phyloP scores from a whole-genome alignment of 192 early-diverging fungal genomes.

The Spinellus fusiger region DNA sequence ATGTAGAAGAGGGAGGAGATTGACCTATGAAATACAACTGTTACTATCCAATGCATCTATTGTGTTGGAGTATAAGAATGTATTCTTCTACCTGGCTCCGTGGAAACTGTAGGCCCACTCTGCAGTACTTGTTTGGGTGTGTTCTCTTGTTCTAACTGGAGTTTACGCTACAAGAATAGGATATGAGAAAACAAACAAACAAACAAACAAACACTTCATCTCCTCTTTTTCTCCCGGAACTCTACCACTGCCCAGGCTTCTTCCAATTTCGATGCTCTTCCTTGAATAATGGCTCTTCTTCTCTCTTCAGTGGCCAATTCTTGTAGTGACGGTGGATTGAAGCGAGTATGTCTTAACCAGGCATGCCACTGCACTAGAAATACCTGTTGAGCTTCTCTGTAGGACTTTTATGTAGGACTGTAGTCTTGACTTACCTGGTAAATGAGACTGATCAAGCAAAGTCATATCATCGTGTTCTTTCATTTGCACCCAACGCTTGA shows the following conservation, averaged over 20 bases:
- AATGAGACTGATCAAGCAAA: constrained; percentile 16
- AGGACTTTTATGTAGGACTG: neutral
- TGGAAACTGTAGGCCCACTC: neutral
- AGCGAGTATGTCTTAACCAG: constrained; percentile 30
- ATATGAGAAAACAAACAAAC: neutral
- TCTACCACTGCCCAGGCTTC: constrained; percentile 21
- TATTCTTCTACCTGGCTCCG: constrained; percentile 1
- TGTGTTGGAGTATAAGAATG: neutral
- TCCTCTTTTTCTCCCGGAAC: neutral
- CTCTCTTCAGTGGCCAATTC: constrained; percentile 19
- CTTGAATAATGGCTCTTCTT: constrained; percentile 15
- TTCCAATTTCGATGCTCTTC: constrained; percentile 27
- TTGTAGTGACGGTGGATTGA: constrained; percentile 9
- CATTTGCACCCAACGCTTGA: constrained; percentile 33
- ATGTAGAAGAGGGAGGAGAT: neutral
- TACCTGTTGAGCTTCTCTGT: neutral
- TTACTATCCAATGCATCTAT: neutral
- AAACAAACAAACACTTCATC: neutral
- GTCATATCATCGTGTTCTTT: constrained; percentile 16
- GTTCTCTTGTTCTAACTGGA: constrained; percentile 1
- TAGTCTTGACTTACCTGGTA: constrained; percentile 21
- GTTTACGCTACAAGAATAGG: constrained; percentile 6
- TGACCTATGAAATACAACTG: neutral
- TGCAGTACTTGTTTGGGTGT: neutral
- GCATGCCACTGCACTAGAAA: constrained; percentile 32